Conservation (phyloP, 169 alveolate species). For the Babesia bigemina region DNA sequence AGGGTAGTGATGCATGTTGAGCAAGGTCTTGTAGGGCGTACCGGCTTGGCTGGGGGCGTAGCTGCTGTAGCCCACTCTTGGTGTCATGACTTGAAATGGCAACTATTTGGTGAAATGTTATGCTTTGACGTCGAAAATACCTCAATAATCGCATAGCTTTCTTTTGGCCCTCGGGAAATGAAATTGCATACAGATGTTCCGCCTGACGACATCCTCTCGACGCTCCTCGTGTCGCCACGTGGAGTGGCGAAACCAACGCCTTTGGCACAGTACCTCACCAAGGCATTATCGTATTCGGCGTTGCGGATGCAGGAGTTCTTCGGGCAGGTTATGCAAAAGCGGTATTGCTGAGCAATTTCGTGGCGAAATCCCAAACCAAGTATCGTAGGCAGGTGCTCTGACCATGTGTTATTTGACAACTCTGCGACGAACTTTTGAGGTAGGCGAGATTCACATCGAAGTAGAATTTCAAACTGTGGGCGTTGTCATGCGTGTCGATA, state of each 20-base stretch:
- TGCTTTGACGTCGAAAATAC: not conserved
- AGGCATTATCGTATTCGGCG: slow-evolving; percentile 6
- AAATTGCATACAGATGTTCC: not conserved
- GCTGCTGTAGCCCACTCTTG: not conserved
- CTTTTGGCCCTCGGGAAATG: not conserved
- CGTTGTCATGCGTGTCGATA: slow-evolving; percentile 8
- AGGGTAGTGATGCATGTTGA: not conserved
- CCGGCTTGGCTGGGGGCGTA: not conserved
- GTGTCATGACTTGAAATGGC: slow-evolving; percentile 4
- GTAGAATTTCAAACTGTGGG: not conserved
- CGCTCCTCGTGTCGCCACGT: too few relatives aligned
- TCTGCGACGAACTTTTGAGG: not conserved
- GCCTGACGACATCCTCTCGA: not conserved
- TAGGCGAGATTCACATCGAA: slow-evolving; percentile 25
- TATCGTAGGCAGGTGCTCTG: slow-evolving; percentile 15
- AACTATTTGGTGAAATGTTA: not conserved
- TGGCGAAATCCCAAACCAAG: slow-evolving; percentile 6
- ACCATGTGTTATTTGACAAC: not conserved
- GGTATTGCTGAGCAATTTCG: slow-evolving; percentile 15
- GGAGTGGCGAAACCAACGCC: not conserved
- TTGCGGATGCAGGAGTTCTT: not conserved
- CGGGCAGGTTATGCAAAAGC: slow-evolving; percentile 13
- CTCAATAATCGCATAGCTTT: slow-evolving; percentile 21
- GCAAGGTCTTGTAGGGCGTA: not conserved
- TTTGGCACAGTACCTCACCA: not conserved